Base-by-base conservation (phyloP, 768 basidiomycete species). In the Agrocybe pediades region DNA sequence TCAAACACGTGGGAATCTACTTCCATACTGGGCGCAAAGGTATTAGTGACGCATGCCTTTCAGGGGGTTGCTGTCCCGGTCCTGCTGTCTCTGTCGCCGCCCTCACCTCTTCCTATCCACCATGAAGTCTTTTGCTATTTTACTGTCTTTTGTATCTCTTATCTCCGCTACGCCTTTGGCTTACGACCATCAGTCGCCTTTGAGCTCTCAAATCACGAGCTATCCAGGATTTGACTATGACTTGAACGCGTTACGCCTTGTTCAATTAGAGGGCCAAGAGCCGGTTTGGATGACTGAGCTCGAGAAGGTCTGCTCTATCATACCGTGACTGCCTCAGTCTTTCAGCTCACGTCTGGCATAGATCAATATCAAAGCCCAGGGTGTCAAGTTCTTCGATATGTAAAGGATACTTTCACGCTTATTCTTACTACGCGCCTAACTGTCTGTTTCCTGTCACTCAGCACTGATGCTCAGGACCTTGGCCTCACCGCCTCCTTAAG, bases 361-460 rank as follows among this genome's bases (percentile, higher is more conserved):
- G 92, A 88, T 95, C 56, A 74, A 84, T 63, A 80, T 85, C 55
- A 95, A 90, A 71, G 85, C 85, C 46, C 77, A 81, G 59, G 92
- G 92, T 57, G 63, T 85, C 72, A 87, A 82, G 49, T 95, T 95
- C 79, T 90, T 95, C 73, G 94, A 95, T 69, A 80, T 96, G 89
- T 91, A 69, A 73, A n/a, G 76, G 58, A 39, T 36, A 23, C 20
- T 43, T 6, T n/a, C 15, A 11, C 36, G 17, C 39, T 21, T 20
- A 25, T 27, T 46, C 41, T 21, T 21, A 6, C 47, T 42, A 26
- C 29, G 46, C 13, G 33, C n/a, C 33, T 36, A 42, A 26, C 43
- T 49, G 26, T 50, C 46, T 9, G 41, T 9, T 49, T 44, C 39
- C 29, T 41, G 20, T 53, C n/a, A n/a, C n/a, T 43, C 48, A 92